A percentile compares a stretch with the other conserved stretches of the same genome.
These are phyloP conservation scores for Echeveria elegans DNA, from an alignment of 164 flowering plant genomes.

Conservation along the genomic window DNA sequence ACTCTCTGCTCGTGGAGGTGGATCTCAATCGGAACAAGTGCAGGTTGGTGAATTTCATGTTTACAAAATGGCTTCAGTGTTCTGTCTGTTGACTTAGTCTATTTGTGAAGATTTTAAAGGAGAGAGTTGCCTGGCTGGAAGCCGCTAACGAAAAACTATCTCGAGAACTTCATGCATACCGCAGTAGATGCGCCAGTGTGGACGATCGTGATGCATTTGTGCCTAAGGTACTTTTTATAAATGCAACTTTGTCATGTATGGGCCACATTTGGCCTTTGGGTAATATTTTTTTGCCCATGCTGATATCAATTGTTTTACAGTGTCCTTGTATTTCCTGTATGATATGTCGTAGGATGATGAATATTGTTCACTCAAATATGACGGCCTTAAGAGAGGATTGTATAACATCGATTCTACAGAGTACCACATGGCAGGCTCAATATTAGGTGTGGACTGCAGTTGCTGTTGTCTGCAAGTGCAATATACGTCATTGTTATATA, in stretches of 20 bases:
- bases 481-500: not conserved
- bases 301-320: not conserved
- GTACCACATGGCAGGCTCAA: slow-evolving; percentile 47
- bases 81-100: not conserved
- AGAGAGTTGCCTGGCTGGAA: slow-evolving; percentile 92
- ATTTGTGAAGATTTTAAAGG: slow-evolving; percentile 63
- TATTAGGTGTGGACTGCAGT: slow-evolving; percentile 26
- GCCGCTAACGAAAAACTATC: slow-evolving; percentile 79
- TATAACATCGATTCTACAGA: slow-evolving; percentile 61
- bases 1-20: slow-evolving; percentile 67
- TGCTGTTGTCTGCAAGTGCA: slow-evolving; percentile 9
- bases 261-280: slow-evolving; percentile 91
- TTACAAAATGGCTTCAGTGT: not conserved
- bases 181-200: slow-evolving; percentile 42
- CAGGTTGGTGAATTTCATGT: slow-evolving; percentile 63
- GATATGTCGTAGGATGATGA: slow-evolving; percentile 41
- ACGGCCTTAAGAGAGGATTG: slow-evolving; percentile 57
- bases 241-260: slow-evolving; percentile 10
- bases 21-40: slow-evolving; percentile 67
- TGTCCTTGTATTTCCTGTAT: slow-evolving; percentile 7
- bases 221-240: slow-evolving; percentile 56
- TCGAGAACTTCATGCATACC: slow-evolving; percentile 69
- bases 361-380: slow-evolving; percentile 39
- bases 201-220: slow-evolving; percentile 74
- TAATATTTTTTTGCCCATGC: too few relatives aligned